Percentiles rank a stretch among this genome's conserved stretches.
These are phyloP conservation scores for Leucocoprinus birnbaumii DNA, from an alignment of 768 basidiomycete species.

Conservation along the genomic window DNA sequence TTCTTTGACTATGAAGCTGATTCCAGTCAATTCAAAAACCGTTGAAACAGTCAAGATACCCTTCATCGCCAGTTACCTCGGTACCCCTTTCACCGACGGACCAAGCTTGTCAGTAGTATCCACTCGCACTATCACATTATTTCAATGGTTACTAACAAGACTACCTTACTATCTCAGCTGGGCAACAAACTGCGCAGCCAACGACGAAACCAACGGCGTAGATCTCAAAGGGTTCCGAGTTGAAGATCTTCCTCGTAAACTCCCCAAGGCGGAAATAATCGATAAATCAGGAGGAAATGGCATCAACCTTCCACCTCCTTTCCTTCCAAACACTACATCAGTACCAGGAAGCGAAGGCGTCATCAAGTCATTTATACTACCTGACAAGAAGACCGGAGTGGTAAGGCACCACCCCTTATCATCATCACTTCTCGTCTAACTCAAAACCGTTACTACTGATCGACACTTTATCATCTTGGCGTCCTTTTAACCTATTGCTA, in stretches of 20 bases:
- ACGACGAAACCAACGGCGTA: constrained; percentile 45
- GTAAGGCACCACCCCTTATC: constrained; percentile 36
- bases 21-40: constrained; percentile 41
- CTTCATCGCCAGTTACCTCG: constrained; percentile 45
- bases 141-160: too few relatives aligned
- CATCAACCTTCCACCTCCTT: constrained; percentile 43
- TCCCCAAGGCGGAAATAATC: constrained; percentile 37
- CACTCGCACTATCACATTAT: too few relatives aligned
- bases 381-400: constrained; percentile 56
- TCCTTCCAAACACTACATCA: constrained; percentile 42
- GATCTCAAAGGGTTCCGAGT: constrained; percentile 28
- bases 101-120: constrained; percentile 45
- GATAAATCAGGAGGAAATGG: constrained; percentile 38
- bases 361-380: constrained; percentile 54
- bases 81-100: constrained; percentile 46
- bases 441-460: too few relatives aligned
- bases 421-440: too few relatives aligned
- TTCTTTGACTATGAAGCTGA: constrained; percentile 44
- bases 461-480: constrained; percentile 1
- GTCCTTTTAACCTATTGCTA: background rate
- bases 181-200: constrained; percentile 56
- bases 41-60: constrained; percentile 51
- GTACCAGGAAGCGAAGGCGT: constrained; percentile 46
- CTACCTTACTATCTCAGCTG: constrained; percentile 40
- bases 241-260: constrained; percentile 16